These are phyloP conservation scores for Tylopilus intermedius DNA, from an alignment of 768 basidiomycete species.

Conservation along the genomic window DNA sequence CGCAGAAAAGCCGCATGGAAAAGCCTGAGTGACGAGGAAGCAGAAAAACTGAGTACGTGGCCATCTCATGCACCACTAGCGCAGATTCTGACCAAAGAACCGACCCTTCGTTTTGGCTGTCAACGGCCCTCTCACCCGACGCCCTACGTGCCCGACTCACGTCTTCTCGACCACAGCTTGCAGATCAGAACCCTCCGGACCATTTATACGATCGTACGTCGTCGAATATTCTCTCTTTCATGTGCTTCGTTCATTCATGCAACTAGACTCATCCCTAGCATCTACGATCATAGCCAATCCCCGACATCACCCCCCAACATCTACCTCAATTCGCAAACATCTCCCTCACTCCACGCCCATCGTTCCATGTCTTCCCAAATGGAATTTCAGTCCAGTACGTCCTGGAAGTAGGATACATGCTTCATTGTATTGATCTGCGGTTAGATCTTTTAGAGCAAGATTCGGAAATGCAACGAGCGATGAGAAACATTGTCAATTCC, in stretches of 20 bases:
- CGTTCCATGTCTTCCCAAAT: conserved; percentile 52
- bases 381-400: conserved; percentile 53
- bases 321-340: conserved; percentile 35
- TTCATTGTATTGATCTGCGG: conserved; percentile 2
- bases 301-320: conserved; percentile 20
- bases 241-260: conserved; percentile 1
- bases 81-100: conserved; percentile 25
- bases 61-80: conserved; percentile 6
- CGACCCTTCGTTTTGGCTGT: conserved; percentile 37
- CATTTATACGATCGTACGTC: conserved; percentile 35
- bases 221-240: not conserved
- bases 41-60: conserved; percentile 50
- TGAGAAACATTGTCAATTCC: conserved; percentile 52
- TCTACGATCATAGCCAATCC: conserved; percentile 11
- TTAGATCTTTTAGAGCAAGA: conserved; percentile 65
- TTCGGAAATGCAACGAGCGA: conserved; percentile 65
- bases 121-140: conserved; percentile 45
- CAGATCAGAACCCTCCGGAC: conserved; percentile 33
- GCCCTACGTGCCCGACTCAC: conserved; percentile 42
- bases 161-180: conserved; percentile 34
- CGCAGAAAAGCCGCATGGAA: conserved; percentile 46
- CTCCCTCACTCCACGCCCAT: conserved; percentile 53
- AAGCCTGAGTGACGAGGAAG: conserved; percentile 67
- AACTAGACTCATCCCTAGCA: conserved; percentile 14
- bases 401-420: not conserved